These are phyloP conservation scores for Ophiocordyceps sinensis DNA, from an alignment of 2,329 filamentous ascomycete species.

Conservation along the genomic window DNA sequence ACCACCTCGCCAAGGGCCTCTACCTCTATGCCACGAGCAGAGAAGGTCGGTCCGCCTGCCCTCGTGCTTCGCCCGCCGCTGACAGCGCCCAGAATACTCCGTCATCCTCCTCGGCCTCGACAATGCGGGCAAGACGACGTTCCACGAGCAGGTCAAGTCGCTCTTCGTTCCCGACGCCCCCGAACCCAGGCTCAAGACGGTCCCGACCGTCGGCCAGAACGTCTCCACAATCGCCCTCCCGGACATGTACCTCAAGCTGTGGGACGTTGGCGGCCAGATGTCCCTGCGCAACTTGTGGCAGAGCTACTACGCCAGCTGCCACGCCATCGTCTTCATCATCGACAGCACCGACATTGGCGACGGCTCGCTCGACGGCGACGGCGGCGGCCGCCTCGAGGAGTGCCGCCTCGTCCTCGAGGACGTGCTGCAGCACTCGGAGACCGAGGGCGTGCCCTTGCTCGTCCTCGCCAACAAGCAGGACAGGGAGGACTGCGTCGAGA, in stretches of 20 bases:
- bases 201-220: slow-evolving; percentile 95
- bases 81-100: slow-evolving; percentile 60
- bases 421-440: slow-evolving; percentile 74
- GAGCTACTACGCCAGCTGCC: slow-evolving; percentile 84
- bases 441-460: slow-evolving; percentile 79
- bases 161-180: slow-evolving; percentile 54
- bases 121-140: slow-evolving; percentile 96
- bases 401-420: slow-evolving; percentile 81
- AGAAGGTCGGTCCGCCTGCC: slow-evolving; percentile 51
- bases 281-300: slow-evolving; percentile 85
- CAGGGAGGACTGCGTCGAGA: slow-evolving; percentile 91
- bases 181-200: slow-evolving; percentile 64
- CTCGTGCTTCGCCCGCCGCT: not conserved
- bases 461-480: slow-evolving; percentile 98
- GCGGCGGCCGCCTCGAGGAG: slow-evolving; percentile 59
- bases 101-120: slow-evolving; percentile 93
- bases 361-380: slow-evolving; percentile 45
- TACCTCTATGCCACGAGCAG: slow-evolving; percentile 95
- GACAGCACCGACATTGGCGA: slow-evolving; percentile 90
- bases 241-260: slow-evolving; percentile 95
- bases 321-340: slow-evolving; percentile 96
- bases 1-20: slow-evolving; percentile 87
- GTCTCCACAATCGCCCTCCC: slow-evolving; percentile 81
- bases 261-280: slow-evolving; percentile 94
- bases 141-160: slow-evolving; percentile 91